Evolutionary conservation across 179 eudicot genomes (phyloP), one percentile per base, ranked within the genome.

Genomic region (Silene vulgaris): DNA sequence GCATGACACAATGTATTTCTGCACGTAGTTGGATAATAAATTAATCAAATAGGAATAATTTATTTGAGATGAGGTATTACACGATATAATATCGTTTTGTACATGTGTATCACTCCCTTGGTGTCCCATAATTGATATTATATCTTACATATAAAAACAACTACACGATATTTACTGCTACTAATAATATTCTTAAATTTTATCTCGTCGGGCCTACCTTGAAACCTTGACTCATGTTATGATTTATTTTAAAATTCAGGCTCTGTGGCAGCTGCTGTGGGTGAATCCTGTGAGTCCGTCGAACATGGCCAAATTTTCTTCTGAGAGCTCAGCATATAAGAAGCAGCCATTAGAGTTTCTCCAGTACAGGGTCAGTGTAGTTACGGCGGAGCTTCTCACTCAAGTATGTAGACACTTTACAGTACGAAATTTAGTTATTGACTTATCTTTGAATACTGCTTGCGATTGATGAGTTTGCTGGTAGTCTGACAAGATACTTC

Each of bases 191-290:
- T 9, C 11, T 56, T 54, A 16, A 71, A 23, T 26, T 50, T 12
- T 5, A 70, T 48, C n/a, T 50, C 9, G 17, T 12, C 19, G 60
- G 20, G 60, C 6, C 60, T 56, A 9, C 20, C 40, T 52, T 40
- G 72, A 37, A 23, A 17, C 40, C 17, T 45, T 30, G 29, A 21
- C 50, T 50, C 52, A 66, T 63, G 12, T 72, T 62, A 56, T 65
- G 54, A 13, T 30, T 30, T 17, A 19, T 65, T 45, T 68, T 1
- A 37, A 76, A 74, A 17, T 73, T 32, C 82, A 95, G 99, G 97
- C 97, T 54, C 80, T 95, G 75, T 95, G 99, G 99, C 97, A 95
- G 87, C 82, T 95, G 20, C 84, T 95, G 35, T 95, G 99, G 99
- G 83, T 90, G 76, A 89, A 89, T 84, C 95, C 96, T 19, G 78